Evolutionary conservation across 768 basidiomycete genomes (phyloP), one percentile per base, ranked within the genome.

Genomic region (Boletus barrowsii): DNA sequence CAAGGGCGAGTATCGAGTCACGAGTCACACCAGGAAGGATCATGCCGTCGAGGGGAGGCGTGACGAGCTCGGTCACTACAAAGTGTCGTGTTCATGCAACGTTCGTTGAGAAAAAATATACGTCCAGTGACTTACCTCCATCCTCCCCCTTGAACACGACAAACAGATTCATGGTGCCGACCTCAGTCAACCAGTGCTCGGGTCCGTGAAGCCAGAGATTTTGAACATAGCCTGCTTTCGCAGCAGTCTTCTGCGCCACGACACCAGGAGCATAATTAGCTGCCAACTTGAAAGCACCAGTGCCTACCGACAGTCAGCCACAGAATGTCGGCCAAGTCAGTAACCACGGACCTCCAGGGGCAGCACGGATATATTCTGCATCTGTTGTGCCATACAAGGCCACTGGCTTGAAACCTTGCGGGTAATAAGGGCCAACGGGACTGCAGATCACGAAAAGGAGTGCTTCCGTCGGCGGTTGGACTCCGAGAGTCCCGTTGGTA

Each of bases 131-230:
- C 77, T 54, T 49, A 84, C 87, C 74, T 45, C 88, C 89, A 62
- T 88, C 82, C 18, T 81, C 78, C 20, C 77, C 80, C 67, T 81
- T 83, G 72, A 94, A 84, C 4, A 86, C 90, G 42, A 87, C 83
- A 57, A 95, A 95, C 68, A 93, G 72, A 71, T 96, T 96, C 93
- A 95, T 95, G 1, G 92, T 93, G 40, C 93, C 93, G 40, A 93
- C 92, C 67, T 81, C 81, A 4, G 80, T 83, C 46, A 81, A 62
- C 56, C 75, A 66, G 57, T 80, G 75, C 47, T 80, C 76, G 3
- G 75, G 75, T 0, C 93, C 93, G 56, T 90, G 83, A 33, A 96
- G 75, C 93, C 93, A 96, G 10, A 96, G 77, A 68, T 93, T 95
- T 65, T 96, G 93, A 15, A 80, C 80, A 67, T 97, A 95, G 15